A percentile compares a stretch with the other conserved stretches of the same genome.
These are phyloP conservation scores for Sisymbrium irio DNA, from an alignment of 345 rosid species.

Conservation along the genomic window DNA sequence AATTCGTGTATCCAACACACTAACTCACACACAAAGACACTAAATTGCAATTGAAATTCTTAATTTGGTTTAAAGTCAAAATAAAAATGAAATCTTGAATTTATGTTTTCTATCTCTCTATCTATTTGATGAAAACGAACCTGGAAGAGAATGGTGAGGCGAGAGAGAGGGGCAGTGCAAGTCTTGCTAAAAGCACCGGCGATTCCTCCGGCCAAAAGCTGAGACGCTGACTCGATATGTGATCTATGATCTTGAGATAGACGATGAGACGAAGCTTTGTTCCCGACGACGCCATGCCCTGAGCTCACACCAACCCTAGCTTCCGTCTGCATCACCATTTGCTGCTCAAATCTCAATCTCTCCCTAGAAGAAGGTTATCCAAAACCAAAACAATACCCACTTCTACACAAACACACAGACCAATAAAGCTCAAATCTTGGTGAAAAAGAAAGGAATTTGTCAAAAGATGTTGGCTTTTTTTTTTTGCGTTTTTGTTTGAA, in stretches of 20 bases:
- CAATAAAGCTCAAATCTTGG: background rate
- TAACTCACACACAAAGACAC: background rate
- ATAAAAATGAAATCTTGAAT: background rate
- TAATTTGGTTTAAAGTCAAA: background rate
- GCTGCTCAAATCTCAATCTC: constrained; percentile 5
- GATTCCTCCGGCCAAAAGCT: constrained; percentile 88
- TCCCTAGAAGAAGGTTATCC: background rate
- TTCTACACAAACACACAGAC: background rate
- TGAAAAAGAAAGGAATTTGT: background rate
- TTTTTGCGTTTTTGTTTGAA: background rate
- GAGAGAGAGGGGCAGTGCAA: constrained; percentile 94
- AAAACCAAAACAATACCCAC: background rate
- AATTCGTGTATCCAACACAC: too few relatives aligned
- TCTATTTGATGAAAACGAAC: constrained; percentile 27
- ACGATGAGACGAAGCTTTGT: constrained; percentile 47
- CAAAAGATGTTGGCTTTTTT: background rate
- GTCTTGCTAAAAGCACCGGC: constrained; percentile 97
- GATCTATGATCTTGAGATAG: constrained; percentile 51
- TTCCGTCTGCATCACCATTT: constrained; percentile 72
- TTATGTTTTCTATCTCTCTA: background rate
- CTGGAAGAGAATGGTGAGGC: constrained; percentile 97
- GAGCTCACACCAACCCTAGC: constrained; percentile 76
- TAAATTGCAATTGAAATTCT: background rate
- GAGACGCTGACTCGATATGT: constrained; percentile 70
- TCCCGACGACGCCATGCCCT: constrained; percentile 50